A percentile compares a stretch with the other conserved stretches of the same genome.
Evolutionary conservation across 2,329 filamentous ascomycete genomes (phyloP).

Genomic region (Atkinsonella hypoxylon): DNA sequence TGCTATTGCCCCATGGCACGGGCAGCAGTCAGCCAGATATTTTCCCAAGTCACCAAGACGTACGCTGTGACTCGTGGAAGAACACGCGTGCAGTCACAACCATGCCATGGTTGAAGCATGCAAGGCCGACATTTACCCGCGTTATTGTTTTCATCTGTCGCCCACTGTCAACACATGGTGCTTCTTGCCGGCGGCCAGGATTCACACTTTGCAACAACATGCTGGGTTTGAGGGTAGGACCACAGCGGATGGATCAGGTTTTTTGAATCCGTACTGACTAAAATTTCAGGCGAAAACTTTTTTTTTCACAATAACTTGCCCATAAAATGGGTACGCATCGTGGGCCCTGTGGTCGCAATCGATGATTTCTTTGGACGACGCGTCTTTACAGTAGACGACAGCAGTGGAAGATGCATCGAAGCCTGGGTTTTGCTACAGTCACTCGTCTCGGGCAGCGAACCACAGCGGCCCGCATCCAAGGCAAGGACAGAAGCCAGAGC

Average conservation of each 20-base stretch:
- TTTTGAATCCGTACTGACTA: neutral
- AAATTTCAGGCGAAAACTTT: constrained; percentile 33
- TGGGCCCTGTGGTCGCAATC: constrained; percentile 56
- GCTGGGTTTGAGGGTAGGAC: constrained; percentile 40
- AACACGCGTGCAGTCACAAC: constrained; percentile 10
- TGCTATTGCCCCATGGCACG: neutral
- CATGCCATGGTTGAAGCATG: constrained; percentile 39
- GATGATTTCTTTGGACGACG: constrained; percentile 35
- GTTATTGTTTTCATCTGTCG: constrained; percentile 51
- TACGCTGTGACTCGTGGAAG: neutral
- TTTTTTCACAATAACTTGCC: constrained; percentile 64
- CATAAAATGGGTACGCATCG: constrained; percentile 61
- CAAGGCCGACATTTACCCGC: constrained; percentile 37
- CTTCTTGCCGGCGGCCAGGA: constrained; percentile 38
- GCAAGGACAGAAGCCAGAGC: neutral
- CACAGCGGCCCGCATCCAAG: neutral
- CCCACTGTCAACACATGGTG: constrained; percentile 50
- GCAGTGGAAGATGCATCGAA: constrained; percentile 48
- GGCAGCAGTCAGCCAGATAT: neutral
- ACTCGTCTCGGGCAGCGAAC: neutral
- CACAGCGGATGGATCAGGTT: neutral
- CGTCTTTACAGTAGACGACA: constrained; percentile 52
- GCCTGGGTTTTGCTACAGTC: constrained; percentile 12
- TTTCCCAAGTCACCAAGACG: neutral
- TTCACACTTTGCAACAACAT: constrained; percentile 34